Evolutionary conservation across 2,329 filamentous ascomycete genomes (phyloP), one percentile per base, ranked within the genome.

Genomic region (Diaporthe sp.): DNA sequence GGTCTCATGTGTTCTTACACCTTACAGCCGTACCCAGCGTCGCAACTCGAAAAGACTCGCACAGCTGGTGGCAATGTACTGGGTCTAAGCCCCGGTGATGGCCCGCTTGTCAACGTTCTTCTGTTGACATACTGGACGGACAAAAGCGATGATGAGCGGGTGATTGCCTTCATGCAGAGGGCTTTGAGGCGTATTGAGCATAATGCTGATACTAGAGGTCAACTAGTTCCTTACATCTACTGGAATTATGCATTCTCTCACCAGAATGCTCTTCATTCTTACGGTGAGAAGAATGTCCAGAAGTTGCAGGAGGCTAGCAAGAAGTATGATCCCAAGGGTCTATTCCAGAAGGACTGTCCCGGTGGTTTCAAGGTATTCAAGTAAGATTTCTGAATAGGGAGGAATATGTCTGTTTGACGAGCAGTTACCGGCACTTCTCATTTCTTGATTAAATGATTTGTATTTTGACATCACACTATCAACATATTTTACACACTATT

Each of bases 1-100:
- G 61, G 61, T 13, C 61, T 67, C 30, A 67, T 67, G 40, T 67
- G 38, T 28, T 67, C 38, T 45, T 50, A 45, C 8, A 67, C 10
- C 19, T 8, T 67, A 25, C 61, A 67, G 6, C 61, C 61, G 15
- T 67, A 67, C 61, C 40, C 61, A 6, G 38, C 47, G 19, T 67
- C 61, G 15, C 61, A 45, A 8, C 61, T 67, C 25, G n/a, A 47
- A 28, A 47, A 30, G 13, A 47, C 61, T 2, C 42, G 8, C 9
- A 40, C n/a, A 17, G 9, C 40, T n/a, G 38, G 61, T 8, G 61
- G 61, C 9, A 67, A 67, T 7, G 40, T 35, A 1, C 5, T 67
- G 28, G 61, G 61, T 19, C 25, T 67, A 17, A 33, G 25, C 33
- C 57, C 57, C 10, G 2, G 22, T 25, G 33, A 8, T 8, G 57